Percentiles rank a stretch among this genome's conserved stretches.
Conservation (phyloP, 495 filamentous ascomycete species). For the Penicillium antarcticum region DNA sequence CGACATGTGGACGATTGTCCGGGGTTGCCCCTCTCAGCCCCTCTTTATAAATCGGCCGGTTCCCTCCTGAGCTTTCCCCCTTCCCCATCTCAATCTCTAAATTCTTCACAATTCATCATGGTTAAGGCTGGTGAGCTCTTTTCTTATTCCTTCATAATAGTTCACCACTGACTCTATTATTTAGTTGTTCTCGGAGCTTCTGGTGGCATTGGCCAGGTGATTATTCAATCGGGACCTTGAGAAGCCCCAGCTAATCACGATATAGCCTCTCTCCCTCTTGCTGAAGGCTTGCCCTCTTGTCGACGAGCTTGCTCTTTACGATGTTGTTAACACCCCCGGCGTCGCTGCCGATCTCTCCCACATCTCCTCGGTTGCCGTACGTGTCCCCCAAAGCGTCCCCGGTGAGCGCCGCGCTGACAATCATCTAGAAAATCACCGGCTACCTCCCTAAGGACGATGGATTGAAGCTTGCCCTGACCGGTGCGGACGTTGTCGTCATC, state of each 20-base stretch:
- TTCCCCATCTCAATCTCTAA: constrained; percentile 6
- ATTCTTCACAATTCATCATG: constrained; percentile 52
- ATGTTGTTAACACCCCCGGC: constrained; percentile 98
- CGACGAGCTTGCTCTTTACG: constrained; percentile 91
- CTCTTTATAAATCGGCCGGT: constrained; percentile 12
- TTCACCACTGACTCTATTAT: neutral
- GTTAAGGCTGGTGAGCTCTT: constrained; percentile 76
- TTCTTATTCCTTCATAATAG: neutral
- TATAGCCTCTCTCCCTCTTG: constrained; percentile 89
- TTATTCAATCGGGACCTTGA: neutral
- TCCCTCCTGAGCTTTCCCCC: constrained; percentile 18
- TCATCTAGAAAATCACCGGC: constrained; percentile 77
- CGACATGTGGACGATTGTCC: constrained; percentile 14
- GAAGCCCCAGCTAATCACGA: constrained; percentile 5
- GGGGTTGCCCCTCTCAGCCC: constrained; percentile 25
- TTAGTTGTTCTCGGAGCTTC: constrained; percentile 92
- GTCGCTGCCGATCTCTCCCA: constrained; percentile 95
- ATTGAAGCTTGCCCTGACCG: constrained; percentile 79
- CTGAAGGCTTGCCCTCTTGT: constrained; percentile 83
- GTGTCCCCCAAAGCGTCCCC: constrained; percentile 23
- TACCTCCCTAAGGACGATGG: constrained; percentile 90
- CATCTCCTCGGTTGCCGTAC: constrained; percentile 89
- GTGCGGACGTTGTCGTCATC: constrained; percentile 92
- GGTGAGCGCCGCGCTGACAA: constrained; percentile 10
- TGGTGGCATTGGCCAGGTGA: constrained; percentile 97